A percentile compares a stretch with the other conserved stretches of the same genome.
These are phyloP conservation scores for Calocybe gangraenosa DNA, from an alignment of 768 basidiomycete genomes.

Conservation along the genomic window DNA sequence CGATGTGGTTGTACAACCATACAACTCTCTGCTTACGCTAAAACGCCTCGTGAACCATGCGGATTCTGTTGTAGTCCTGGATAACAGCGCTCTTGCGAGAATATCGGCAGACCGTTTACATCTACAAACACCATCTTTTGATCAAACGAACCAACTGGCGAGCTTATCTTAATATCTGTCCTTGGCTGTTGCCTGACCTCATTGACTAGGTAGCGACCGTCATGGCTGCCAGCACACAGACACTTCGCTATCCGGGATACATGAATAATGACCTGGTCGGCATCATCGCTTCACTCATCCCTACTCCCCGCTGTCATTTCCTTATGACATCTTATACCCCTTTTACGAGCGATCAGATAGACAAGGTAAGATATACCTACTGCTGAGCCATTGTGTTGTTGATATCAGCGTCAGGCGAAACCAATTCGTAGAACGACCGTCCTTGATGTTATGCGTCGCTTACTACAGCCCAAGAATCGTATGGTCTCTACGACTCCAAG, in stretches of 20 bases:
- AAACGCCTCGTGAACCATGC: conserved; percentile 95
- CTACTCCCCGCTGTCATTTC: conserved; percentile 96
- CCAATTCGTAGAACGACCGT: conserved; percentile 95
- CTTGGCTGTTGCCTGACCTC: background rate
- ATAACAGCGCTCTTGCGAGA: conserved; percentile 89
- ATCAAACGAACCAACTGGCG: conserved; percentile 90
- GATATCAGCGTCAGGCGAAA: conserved; percentile 61
- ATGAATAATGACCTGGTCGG: conserved; percentile 99
- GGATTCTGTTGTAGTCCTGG: conserved; percentile 95
- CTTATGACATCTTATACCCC: conserved; percentile 99
- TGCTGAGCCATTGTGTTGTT: background rate
- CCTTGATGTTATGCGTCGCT: conserved; percentile 95
- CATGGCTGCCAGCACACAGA: conserved; percentile 96
- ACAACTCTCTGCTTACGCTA: conserved; percentile 90
- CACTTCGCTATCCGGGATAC: conserved; percentile 94
- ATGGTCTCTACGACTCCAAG: conserved; percentile 95
- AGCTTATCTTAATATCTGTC: background rate
- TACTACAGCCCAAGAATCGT: conserved; percentile 96
- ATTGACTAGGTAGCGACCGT: conserved; percentile 82
- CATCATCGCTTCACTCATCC: conserved; percentile 94
- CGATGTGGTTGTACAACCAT: conserved; percentile 98
- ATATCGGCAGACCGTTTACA: conserved; percentile 93
- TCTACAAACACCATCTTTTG: conserved; percentile 81
- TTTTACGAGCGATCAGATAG: conserved; percentile 94
- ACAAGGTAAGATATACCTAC: conserved; percentile 57